Base-by-base conservation (phyloP, 2,329 filamentous ascomycete genomes). In the Aspergillus persii region DNA sequence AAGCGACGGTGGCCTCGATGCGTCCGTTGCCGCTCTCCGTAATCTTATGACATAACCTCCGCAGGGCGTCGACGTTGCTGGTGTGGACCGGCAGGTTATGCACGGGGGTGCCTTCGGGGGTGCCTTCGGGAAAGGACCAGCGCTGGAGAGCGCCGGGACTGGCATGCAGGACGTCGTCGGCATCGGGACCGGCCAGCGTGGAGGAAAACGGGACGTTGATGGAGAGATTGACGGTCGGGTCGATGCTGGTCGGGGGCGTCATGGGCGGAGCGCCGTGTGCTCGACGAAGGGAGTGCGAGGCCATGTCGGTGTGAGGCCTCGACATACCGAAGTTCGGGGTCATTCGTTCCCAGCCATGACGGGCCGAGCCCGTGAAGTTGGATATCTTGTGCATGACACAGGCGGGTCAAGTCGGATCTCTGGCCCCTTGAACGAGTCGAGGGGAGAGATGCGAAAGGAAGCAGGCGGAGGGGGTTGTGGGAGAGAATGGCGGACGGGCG, bases 121-220 rank as follows among this genome's bases (percentile, higher is more conserved):
- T 90, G 68, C 91, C 92, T 73, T 91, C 90, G 63, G 94, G 90
- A 76, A 96, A 94, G 53, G 92, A 95, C 95, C 95, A 99, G 74
- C 91, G 88, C 66, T 94, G 85, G 65, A 96, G 88, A 61, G 94
- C 93, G 68, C 92, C 90, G 59, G 88, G 86, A 64, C 91, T 96
- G 64, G 94, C 92, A 79, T 97, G 94, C 61, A 98, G 85, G 70
- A 99, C 91, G 77, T 98, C 93, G 76, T 97, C 92, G 67, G 90
- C 90, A 71, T 98, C 92, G 64, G 95, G 95, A 36, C 95, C 95
- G 63, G 91, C 86, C 62, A 99, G 87, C 70, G 94, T 94, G 64
- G 91, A 96, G 68, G 92, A 89, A 79, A 98, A 97, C 61, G 95
- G 95, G 52, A 99, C 90, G 74, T 97, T 98, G 87, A 99, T 98